These are phyloP conservation scores for Aureobasidium sp. DNA, from an alignment of 2,329 filamentous ascomycete species.

Conservation along the genomic window DNA sequence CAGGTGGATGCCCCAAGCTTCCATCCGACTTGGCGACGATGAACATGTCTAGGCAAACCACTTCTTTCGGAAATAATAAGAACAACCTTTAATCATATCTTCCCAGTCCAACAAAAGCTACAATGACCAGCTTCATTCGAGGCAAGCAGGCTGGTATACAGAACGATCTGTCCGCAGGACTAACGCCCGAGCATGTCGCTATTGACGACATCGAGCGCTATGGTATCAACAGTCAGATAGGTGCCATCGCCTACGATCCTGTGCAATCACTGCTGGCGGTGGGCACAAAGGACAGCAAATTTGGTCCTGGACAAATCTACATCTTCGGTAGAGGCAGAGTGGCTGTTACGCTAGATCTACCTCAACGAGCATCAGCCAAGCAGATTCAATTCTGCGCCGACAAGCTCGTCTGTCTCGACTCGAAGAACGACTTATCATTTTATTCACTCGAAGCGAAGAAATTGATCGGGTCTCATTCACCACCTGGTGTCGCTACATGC, in stretches of 20 bases:
- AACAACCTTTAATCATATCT: neutral
- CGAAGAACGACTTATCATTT: slow-evolving; percentile 74
- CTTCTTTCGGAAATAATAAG: neutral
- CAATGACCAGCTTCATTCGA: slow-evolving; percentile 80
- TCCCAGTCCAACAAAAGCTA: neutral
- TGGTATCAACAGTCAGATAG: slow-evolving; percentile 61
- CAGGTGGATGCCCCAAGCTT: neutral
- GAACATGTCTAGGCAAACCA: neutral
- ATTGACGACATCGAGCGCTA: slow-evolving; percentile 76
- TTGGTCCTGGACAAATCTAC: slow-evolving; percentile 81
- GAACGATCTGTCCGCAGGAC: slow-evolving; percentile 77
- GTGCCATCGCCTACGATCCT: slow-evolving; percentile 83
- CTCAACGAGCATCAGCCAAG: slow-evolving; percentile 66
- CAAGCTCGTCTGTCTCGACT: slow-evolving; percentile 77
- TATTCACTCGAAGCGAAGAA: slow-evolving; percentile 70
- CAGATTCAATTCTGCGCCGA: slow-evolving; percentile 78
- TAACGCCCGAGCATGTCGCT: slow-evolving; percentile 69
- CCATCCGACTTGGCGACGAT: slow-evolving; percentile 6
- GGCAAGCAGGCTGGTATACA: slow-evolving; percentile 91
- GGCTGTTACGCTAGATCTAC: slow-evolving; percentile 63
- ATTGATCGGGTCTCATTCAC: slow-evolving; percentile 61
- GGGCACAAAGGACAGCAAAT: slow-evolving; percentile 80
- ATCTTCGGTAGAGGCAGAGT: slow-evolving; percentile 79
- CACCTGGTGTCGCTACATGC: slow-evolving; percentile 67
- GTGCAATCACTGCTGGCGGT: slow-evolving; percentile 89